These are phyloP conservation scores for Melocanna baccifera DNA, from an alignment of 176 grass and related monocot genomes.

Conservation along the genomic window DNA sequence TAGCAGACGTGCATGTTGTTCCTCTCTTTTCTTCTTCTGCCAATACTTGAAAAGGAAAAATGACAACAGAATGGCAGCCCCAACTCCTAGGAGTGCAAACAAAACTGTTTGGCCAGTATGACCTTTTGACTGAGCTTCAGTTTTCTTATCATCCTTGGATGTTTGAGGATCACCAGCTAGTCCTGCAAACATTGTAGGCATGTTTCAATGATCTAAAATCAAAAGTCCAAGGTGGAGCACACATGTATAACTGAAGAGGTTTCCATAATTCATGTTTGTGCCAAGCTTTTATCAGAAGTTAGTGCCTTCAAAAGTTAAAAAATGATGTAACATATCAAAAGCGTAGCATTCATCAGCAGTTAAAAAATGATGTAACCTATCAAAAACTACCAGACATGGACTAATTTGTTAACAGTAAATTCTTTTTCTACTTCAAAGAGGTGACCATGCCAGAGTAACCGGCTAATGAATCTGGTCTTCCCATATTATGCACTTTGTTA, in stretches of 20 bases:
- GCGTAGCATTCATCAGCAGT: background rate
- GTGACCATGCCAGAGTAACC: background rate
- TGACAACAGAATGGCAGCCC: conserved; percentile 40
- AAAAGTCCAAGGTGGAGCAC: background rate
- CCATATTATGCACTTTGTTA: background rate
- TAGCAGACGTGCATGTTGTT: conserved; percentile 78
- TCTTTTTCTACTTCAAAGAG: background rate
- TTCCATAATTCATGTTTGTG: background rate
- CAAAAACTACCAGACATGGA: background rate
- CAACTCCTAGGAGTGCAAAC: conserved; percentile 58
- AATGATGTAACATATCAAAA: background rate
- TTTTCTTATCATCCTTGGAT: conserved; percentile 52
- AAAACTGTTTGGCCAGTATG: conserved; percentile 64
- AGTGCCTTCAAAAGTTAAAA: background rate
- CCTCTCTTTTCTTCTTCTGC: conserved; percentile 95
- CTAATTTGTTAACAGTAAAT: background rate
- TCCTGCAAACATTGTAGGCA: conserved; percentile 39
- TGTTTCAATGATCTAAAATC: conserved; percentile 26
- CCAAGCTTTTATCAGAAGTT: background rate
- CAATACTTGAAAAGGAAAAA: conserved; percentile 89
- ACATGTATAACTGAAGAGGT: background rate
- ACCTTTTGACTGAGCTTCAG: conserved; percentile 47
- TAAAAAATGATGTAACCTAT: background rate
- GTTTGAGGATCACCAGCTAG: conserved; percentile 58
- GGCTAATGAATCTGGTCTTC: background rate